Evolutionary conservation across 2,329 filamentous ascomycete species (phyloP).

Genomic region (Colletotrichum tamarilloi): DNA sequence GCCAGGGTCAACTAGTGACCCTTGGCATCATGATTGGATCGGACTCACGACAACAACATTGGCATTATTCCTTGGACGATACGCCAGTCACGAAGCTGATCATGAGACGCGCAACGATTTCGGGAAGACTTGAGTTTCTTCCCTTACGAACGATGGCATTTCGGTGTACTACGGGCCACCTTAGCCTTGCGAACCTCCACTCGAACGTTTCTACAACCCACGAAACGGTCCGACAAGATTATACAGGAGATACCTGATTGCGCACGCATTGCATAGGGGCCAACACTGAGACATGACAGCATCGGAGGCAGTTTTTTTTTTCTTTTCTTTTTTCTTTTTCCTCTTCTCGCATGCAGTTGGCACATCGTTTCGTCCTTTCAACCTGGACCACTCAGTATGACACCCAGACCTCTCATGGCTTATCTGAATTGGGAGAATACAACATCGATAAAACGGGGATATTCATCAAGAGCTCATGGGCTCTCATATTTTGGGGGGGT

Average conservation of each 20-base stretch:
- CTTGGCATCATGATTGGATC: constrained; percentile 28
- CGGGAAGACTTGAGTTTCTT: constrained; percentile 8
- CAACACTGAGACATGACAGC: constrained; percentile 18
- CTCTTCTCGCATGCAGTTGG: constrained; percentile 18
- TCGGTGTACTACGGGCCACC: neutral
- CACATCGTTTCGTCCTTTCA: constrained; percentile 11
- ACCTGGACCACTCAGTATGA: constrained; percentile 5
- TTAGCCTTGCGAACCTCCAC: neutral
- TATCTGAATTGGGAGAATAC: constrained; percentile 28
- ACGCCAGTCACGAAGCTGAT: constrained; percentile 28
- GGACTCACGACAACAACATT: constrained; percentile 25
- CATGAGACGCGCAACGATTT: constrained; percentile 29
- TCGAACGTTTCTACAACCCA: neutral
- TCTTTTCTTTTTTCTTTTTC: neutral
- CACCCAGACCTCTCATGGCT: constrained; percentile 27
- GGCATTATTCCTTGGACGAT: constrained; percentile 22
- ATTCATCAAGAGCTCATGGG: constrained; percentile 9
- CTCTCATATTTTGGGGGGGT: constrained; percentile 12
- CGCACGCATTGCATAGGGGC: constrained; percentile 20
- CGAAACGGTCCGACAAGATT: neutral
- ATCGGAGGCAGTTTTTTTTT: constrained; percentile 17
- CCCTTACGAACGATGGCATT: constrained; percentile 5
- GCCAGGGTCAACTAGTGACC: neutral
- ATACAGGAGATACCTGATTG: constrained; percentile 13
- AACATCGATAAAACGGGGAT: constrained; percentile 8